These are phyloP conservation scores for Hansenula sp. DNA, from an alignment of 1,139 yeast species.

Conservation along the genomic window DNA sequence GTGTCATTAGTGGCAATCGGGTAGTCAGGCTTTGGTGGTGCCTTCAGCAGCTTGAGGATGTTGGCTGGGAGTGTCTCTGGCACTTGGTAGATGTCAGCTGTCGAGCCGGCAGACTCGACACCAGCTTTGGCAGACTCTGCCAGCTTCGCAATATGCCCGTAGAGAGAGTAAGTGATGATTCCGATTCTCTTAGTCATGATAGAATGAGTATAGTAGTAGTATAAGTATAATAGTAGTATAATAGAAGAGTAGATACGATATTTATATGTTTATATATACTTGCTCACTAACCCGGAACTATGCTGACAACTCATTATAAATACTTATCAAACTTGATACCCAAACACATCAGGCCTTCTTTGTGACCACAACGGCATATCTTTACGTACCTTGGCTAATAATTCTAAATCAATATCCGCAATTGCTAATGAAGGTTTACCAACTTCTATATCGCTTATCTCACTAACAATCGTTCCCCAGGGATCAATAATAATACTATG, in stretches of 20 bases:
- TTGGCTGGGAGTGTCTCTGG: constrained; percentile 69
- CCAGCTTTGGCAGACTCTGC: constrained; percentile 68
- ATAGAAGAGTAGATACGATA: too few relatives aligned
- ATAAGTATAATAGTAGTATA: too few relatives aligned
- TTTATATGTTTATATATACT: not conserved
- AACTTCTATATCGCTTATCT: constrained; percentile 44
- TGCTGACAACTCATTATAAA: too few relatives aligned
- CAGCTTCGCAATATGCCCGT: constrained; percentile 66
- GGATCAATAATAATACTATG: constrained; percentile 85
- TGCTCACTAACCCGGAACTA: too few relatives aligned
- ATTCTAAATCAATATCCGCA: constrained; percentile 65
- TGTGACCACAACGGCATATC: constrained; percentile 78
- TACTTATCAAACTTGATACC: constrained; percentile 7
- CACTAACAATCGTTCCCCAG: constrained; percentile 79
- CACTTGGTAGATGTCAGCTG: constrained; percentile 66
- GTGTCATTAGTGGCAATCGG: constrained; percentile 61
- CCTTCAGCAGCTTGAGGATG: constrained; percentile 52
- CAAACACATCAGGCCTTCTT: constrained; percentile 56
- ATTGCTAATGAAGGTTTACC: constrained; percentile 53
- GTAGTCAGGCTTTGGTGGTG: constrained; percentile 59
- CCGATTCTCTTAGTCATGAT: constrained; percentile 17
- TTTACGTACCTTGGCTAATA: constrained; percentile 45
- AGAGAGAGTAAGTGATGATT: constrained; percentile 72
- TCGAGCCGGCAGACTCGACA: constrained; percentile 64
- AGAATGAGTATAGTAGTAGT: not conserved